Evolutionary conservation across 257 asterid genomes (phyloP), one percentile per base, ranked within the genome.

Genomic region (Scutellaria barbata): DNA sequence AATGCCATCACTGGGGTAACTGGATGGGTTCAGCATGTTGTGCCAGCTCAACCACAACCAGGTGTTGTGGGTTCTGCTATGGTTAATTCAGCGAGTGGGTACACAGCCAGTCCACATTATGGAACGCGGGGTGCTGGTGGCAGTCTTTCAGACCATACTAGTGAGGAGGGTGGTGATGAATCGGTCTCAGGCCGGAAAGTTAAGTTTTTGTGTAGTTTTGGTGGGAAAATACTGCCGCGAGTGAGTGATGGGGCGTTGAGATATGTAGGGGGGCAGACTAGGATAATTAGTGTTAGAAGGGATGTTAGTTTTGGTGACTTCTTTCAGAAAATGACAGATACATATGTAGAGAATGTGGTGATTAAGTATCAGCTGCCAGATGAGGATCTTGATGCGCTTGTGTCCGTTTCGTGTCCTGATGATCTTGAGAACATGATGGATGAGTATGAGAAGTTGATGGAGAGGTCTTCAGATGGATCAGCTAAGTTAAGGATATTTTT

Each of bases 371-470:
- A 95, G 85, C 85, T 95, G 74, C 99, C 98, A 8, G 99, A 90
- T 8, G 99, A 95, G 81, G 98, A 90, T 75, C 96, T 95, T 46
- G 99, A 95, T 78, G 96, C 98, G 8, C 97, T 95, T 46, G 97
- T 95, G 2, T 74, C 99, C 3, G 95, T 95, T 85, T 89, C 98
- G 8, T 88, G 97, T 69, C 76, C 90, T 6, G 98, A 95, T 76
- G 99, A 95, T 82, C 91, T 95, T 51, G 99, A 92, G 64, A 95
- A 95, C 81, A 95, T 95, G 99, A 89, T 95, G 95, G 99, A 95
- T 45, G 99, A 95, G 79, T 90, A 88, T 81, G 93, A 92, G 59
- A 95, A 85, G 87, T 70, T 88, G 86, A 65, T 65, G 1, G 96
- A 89, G 83, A 87, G 92, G 83, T 86, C 90, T 51, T 63, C 88